phyloP scores from a whole-genome alignment of 1,284 basidiomycete genomes.

The Heterobasidion irregulare region DNA sequence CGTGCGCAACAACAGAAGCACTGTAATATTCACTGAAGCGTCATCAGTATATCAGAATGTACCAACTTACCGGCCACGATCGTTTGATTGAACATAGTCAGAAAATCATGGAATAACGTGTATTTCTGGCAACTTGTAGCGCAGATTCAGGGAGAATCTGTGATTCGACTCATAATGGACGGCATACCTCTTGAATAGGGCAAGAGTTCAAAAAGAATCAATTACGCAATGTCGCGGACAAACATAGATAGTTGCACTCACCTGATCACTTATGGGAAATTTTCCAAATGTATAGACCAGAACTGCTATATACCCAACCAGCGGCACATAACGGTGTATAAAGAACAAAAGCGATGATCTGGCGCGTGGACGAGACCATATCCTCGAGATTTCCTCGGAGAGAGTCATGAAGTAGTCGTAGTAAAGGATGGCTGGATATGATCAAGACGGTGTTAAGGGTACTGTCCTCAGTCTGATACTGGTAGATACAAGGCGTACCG shows the following conservation, averaged over 20 bases:
- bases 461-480: too few relatives aligned
- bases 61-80: neutral
- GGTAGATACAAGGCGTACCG: too few relatives aligned
- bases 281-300: neutral
- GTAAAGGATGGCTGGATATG: neutral
- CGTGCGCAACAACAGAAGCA: neutral
- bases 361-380: neutral
- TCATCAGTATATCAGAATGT: neutral
- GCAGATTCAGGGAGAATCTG: too few relatives aligned
- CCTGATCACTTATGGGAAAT: neutral
- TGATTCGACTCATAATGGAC: too few relatives aligned
- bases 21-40: neutral
- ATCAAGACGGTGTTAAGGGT: too few relatives aligned
- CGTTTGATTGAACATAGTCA: neutral
- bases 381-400: neutral
- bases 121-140: too few relatives aligned
- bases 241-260: neutral
- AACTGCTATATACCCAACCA: neutral
- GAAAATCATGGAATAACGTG: neutral
- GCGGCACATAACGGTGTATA: neutral
- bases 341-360: neutral
- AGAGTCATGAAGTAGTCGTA: neutral
- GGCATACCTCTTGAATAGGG: too few relatives aligned
- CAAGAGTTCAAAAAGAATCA: too few relatives aligned
- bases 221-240: neutral